Conservation (phyloP, 2,329 filamentous ascomycete genomes). For the Monilinia polystroma region DNA sequence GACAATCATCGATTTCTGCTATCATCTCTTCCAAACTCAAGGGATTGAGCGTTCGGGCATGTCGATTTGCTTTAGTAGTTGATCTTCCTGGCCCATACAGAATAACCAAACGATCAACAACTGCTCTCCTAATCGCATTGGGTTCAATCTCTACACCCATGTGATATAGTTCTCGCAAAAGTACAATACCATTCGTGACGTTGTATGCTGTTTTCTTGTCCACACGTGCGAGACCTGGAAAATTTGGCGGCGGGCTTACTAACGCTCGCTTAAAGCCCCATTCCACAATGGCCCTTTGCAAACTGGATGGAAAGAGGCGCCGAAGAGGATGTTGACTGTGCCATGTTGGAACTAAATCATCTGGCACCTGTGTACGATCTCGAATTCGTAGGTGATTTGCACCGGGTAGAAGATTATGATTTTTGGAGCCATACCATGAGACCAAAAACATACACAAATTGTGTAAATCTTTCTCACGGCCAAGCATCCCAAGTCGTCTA, state of each 20-base stretch:
- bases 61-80: conserved; percentile 28
- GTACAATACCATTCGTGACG: conserved; percentile 33
- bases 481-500: conserved; percentile 57
- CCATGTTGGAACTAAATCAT: conserved; percentile 26
- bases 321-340: conserved; percentile 41
- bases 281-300: conserved; percentile 49
- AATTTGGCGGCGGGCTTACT: not conserved
- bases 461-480: conserved; percentile 51
- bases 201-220: not conserved
- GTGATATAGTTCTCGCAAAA: conserved; percentile 34
- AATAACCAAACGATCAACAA: conserved; percentile 34
- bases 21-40: conserved; percentile 27
- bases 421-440: conserved; percentile 41
- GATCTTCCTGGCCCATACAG: conserved; percentile 36
- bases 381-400: conserved; percentile 16
- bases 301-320: conserved; percentile 44
- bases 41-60: conserved; percentile 21
- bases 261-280: conserved; percentile 48
- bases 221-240: not conserved
- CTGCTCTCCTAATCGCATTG: conserved; percentile 26
- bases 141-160: conserved; percentile 30
- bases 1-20: conserved; percentile 30
- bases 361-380: conserved; percentile 25
- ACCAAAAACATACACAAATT: conserved; percentile 52
- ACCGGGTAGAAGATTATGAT: conserved; percentile 3